Base-by-base conservation (phyloP, 2,329 filamentous ascomycete species). In the Penicillium sp. region DNA sequence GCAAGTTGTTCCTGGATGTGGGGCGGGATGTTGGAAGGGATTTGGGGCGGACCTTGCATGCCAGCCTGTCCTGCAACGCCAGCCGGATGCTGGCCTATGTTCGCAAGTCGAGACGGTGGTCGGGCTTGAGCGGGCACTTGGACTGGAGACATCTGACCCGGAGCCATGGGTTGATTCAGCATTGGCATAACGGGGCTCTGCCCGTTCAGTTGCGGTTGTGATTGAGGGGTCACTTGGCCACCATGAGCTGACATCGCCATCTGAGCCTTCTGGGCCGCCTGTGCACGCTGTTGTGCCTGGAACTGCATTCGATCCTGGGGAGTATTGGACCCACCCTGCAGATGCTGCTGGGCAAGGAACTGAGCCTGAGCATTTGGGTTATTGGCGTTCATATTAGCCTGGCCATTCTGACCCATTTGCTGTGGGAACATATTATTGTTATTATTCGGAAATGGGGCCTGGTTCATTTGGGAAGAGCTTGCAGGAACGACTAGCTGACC, bases 401-500 rank as follows among this genome's bases (percentile, higher is more conserved):
- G 70, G 38, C 66, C 64, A 40, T 67, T 70, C 59, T 75, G 77
- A 11, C 70, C 69, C 42, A 75, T 69, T 58, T 76, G 77, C 50
- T 78, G 74, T 48, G 69, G 67, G 37, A 76, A 70, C 67, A 77
- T 71, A 59, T 77, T 75, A 55, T 75, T 73, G 49, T 70, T 70
- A 33, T 55, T 55, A n/a, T 55, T 55, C 7, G 73, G 63, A 56
- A 76, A 75, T n/a, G 71, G 71, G 19, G 68, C 66, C 43, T 75
- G 73, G 42, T 73, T 70, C 61, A 78, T 80, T 57, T 78, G 77
- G 50, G 82, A 82, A 63, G 81, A 83, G 69, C 83, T 87, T 7
- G 83, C 84, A 10, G 84, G 84, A 4, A 87, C 84, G n/a, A 86
- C 84, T 40, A 82, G 74, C 59, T 85, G 82, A 9, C 84, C 84